Base-by-base conservation (phyloP, 768 basidiomycete species). In the Agrocybe pediades region DNA sequence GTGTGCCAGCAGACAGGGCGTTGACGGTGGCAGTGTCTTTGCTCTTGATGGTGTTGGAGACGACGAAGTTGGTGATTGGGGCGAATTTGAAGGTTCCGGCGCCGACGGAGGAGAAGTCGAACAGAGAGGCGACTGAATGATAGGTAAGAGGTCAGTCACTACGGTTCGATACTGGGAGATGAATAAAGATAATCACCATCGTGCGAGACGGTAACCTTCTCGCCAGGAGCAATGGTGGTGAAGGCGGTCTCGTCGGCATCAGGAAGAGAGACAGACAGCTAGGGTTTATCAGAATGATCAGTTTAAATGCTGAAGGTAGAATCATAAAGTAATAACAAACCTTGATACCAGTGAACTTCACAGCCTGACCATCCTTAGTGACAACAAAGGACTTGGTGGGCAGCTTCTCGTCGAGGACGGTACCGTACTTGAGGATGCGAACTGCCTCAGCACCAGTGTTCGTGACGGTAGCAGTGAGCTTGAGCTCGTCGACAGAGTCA, bases 351-450 rank as follows among this genome's bases (percentile, higher is more conserved):
- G 68, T 76, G 68, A 80, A 80, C 13, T 66, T 46, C 29, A 77
- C 75, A 2, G 59, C 62, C 17, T 61, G 46, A 20, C 70, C 75
- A 57, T 73, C 71, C 60, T 74, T 75, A 41, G 68, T 74, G 55
- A 79, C 70, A 7, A 60, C 64, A 62, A 80, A 79, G 1, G 75
- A 77, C 60, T 68, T 72, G 27, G 76, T 77, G 5, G 76, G 74
- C n/a, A 73, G 62, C 24, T 70, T 62, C 36, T 65, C 67, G 62
- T 79, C 76, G 50, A 78, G 70, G 50, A 79, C 71, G 15, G 78
- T 78, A n/a, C 68, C 74, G 57, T 75, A 78, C 59, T 74, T 77
- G 65, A 80, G 69, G 46, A 78, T 59, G 63, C 72, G 77, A 58
- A 77, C 65, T 42, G 63, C 61, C 50, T 74, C 70, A 26, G 69